phyloP scores from a whole-genome alignment of 345 rosid species.

The Salix viminalis region DNA sequence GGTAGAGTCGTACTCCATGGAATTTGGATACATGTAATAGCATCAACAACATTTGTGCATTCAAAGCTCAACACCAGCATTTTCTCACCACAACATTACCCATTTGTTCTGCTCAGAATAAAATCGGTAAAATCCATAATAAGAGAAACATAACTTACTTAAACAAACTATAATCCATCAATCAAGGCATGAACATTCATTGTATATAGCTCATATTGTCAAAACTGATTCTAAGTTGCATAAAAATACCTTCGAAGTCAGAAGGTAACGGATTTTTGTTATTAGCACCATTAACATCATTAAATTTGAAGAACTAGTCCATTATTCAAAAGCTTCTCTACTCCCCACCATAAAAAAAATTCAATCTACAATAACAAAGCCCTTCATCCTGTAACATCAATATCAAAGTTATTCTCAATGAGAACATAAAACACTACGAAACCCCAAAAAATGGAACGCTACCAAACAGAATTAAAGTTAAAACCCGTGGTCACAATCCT shows the following conservation, averaged over 20 bases:
- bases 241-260: not conserved
- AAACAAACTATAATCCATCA: not conserved
- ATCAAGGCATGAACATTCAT: not conserved
- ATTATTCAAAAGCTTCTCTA: conserved; percentile 4
- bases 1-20: not conserved
- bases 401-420: not conserved
- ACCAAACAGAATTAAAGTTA: not conserved
- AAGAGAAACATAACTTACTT: not conserved
- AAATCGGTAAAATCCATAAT: not conserved
- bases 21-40: not conserved
- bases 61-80: not conserved
- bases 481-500: conserved; percentile 15
- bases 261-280: not conserved
- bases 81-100: not conserved
- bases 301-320: not conserved
- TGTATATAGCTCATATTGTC: not conserved
- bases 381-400: not conserved
- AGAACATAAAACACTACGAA: not conserved
- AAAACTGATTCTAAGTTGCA: not conserved
- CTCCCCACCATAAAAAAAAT: not conserved
- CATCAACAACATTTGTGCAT: not conserved
- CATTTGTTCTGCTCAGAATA: not conserved
- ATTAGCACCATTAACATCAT: not conserved
- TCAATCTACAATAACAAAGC: not conserved
- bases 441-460: not conserved